These are phyloP conservation scores for Stereocaulon alpinum DNA, from an alignment of 495 filamentous ascomycete genomes.

Conservation along the genomic window DNA sequence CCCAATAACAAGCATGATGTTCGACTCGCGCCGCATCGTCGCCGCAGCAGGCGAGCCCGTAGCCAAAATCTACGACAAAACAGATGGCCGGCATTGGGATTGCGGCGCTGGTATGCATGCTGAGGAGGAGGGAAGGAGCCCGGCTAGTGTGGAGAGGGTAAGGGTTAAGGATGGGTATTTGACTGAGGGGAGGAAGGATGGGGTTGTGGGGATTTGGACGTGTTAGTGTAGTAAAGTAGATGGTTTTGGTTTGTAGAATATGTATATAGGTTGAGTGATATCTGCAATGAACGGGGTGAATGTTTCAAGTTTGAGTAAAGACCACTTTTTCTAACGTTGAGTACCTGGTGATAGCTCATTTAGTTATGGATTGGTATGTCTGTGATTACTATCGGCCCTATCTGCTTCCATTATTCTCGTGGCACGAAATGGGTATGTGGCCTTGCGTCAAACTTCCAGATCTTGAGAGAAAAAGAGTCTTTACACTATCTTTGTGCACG, in stretches of 20 bases:
- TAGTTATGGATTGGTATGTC: too few species aligned
- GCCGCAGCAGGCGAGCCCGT: conserved; percentile 84
- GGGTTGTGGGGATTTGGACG: conserved; percentile 84
- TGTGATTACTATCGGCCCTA: too few species aligned
- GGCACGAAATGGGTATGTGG: too few species aligned
- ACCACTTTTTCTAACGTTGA: too few species aligned
- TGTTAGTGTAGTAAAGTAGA: too few species aligned
- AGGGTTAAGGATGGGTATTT: conserved; percentile 90
- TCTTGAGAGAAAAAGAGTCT: too few species aligned
- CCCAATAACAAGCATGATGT: conserved; percentile 95
- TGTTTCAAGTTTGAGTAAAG: too few species aligned
- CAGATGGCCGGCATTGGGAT: conserved; percentile 91
- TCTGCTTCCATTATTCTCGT: too few species aligned
- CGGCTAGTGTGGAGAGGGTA: conserved; percentile 74
- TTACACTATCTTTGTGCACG: too few species aligned
- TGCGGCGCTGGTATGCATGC: conserved; percentile 71
- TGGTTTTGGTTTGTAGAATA: neutral
- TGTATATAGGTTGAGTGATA: neutral
- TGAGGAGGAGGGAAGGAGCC: conserved; percentile 47
- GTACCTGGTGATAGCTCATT: too few species aligned
- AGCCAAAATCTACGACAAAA: conserved; percentile 96
- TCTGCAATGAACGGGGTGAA: too few species aligned
- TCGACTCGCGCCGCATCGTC: conserved; percentile 84
- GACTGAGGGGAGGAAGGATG: conserved; percentile 80
- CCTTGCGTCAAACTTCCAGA: too few species aligned